phyloP scores from a whole-genome alignment of 805 yeast species.

The Wickerhamiella sorbophila region DNA sequence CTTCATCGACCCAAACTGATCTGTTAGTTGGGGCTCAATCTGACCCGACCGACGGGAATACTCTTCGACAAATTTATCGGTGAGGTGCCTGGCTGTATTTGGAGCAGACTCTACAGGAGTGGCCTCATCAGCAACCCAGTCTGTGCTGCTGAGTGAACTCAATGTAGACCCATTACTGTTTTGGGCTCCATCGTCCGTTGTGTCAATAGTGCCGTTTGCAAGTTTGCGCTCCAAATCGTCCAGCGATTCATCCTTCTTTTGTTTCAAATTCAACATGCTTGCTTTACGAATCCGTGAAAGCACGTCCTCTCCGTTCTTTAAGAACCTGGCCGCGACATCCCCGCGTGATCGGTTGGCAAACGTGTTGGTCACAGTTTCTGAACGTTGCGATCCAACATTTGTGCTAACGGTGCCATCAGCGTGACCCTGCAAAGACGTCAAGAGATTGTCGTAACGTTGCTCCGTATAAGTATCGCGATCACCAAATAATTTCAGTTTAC shows the following conservation, averaged over 20 bases:
- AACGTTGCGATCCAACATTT: slow-evolving; percentile 5
- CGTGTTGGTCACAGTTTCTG: not conserved
- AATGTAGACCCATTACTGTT: slow-evolving; percentile 8
- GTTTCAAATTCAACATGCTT: slow-evolving; percentile 4
- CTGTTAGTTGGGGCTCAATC: not conserved
- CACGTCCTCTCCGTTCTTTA: slow-evolving; percentile 7
- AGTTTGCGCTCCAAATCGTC: slow-evolving; percentile 9
- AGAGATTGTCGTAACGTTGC: slow-evolving; percentile 15
- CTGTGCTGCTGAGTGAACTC: slow-evolving; percentile 4
- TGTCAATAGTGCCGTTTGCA: slow-evolving; percentile 2
- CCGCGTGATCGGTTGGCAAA: slow-evolving; percentile 2
- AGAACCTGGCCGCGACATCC: slow-evolving; percentile 5
- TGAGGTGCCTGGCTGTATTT: not conserved
- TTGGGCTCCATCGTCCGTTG: slow-evolving; percentile 1
- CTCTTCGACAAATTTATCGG: not conserved
- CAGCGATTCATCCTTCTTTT: slow-evolving; percentile 5
- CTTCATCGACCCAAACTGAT: not conserved
- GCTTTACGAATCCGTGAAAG: slow-evolving; percentile 7
- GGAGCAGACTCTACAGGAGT: too few species aligned
- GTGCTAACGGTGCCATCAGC: not conserved
- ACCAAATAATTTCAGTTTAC: slow-evolving; percentile 17
- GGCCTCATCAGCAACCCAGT: not conserved
- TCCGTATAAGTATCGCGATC: slow-evolving; percentile 18
- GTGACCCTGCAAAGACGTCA: slow-evolving; percentile 12
- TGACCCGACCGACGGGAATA: not conserved